Evolutionary conservation across 352 stramenopile genomes (phyloP), one percentile per base, ranked within the genome.

Genomic region (Pythium coloratum): DNA sequence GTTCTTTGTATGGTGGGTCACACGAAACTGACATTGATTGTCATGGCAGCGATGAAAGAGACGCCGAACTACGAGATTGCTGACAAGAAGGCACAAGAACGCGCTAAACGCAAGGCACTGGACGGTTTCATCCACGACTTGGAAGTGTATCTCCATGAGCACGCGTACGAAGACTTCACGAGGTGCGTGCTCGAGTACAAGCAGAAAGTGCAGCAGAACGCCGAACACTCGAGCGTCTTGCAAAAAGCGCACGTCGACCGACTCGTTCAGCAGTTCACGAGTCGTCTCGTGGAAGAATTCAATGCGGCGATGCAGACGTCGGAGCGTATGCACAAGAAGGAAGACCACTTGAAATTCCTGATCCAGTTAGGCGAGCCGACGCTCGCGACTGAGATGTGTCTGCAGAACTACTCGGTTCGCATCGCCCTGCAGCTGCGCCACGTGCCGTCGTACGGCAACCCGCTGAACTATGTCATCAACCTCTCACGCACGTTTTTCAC

Each of bases 401-500:
- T 95, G 32, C 77, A 91, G 51, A 91, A 91, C 67, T 95, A 95
- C 62, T 89, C 83, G 3, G 82, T 89, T 32, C 83, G 81, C 36
- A 91, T 95, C 18, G 84, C 83, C 1, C 64, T 91, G 30, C 84
- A 95, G 51, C 70, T 95, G 38, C 83, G 84, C 3, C 79, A 90
- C 26, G 85, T 95, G 2, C 82, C 82, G 30, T 90, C 83, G 20
- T 85, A 86, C 34, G 86, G 86, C 10, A 90, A 91, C 62, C 69
- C 77, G 24, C 77, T 92, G 49, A 88, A 89, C 65, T 95, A 92
- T 61, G 84, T 95, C 24, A 89, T 95, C 56, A 91, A 91, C 36
- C 75, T 92, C 36, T 93, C 86, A 5, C 72, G 86, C 12, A 91
- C 86, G 0, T 92, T 95, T 72, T 95, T 95, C 76, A 92, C 86